Evolutionary conservation across 2,329 filamentous ascomycete genomes (phyloP), one percentile per base, ranked within the genome.

Genomic region (Tolypocladium capitatum): DNA sequence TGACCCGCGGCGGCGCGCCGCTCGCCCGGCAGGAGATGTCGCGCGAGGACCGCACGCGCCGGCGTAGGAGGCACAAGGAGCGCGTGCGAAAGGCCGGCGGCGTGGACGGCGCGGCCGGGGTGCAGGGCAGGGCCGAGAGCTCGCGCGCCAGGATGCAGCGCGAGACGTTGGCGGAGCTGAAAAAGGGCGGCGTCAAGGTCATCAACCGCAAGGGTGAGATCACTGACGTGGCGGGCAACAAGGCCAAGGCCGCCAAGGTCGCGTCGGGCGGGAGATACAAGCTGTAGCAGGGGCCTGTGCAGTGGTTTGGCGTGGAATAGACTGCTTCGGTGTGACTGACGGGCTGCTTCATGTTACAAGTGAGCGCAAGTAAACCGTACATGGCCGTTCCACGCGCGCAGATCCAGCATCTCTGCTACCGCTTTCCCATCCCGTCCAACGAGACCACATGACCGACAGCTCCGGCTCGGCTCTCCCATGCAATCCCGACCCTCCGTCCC

Each of bases 161-260:
- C 48, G 62, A 70, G 35, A 72, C 86, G 36, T 62, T 87, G 47
- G 78, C 78, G 2, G 78, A 83, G 49, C 69, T 91, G 60, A 87
- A 84, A 71, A 86, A 84, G 75, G 89, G 86, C 46, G 86, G 86
- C 51, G 91, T 96, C 57, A 91, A 85, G 74, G 78, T 97, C 51
- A 92, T 96, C 68, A 90, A 89, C 52, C 86, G 84, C 68, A 90
- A 87, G 72, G 91, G 91, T 46, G 83, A 90, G 64, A 70, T 95
- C 47, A 83, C 83, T 18, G 84, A 94, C 67, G 76, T 95, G 32
- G 81, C 92, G 56, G 90, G 90, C 30, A 87, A 84, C 59, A 84
- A 86, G 69, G 75, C 84, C 40, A 74, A 74, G 63, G 71, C 67
- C 41, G 66, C 64, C 33, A 73, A 69, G 60, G 62, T 67, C n/a